phyloP scores from a whole-genome alignment of 129 eudicot species.

The Lactuca sativa region DNA sequence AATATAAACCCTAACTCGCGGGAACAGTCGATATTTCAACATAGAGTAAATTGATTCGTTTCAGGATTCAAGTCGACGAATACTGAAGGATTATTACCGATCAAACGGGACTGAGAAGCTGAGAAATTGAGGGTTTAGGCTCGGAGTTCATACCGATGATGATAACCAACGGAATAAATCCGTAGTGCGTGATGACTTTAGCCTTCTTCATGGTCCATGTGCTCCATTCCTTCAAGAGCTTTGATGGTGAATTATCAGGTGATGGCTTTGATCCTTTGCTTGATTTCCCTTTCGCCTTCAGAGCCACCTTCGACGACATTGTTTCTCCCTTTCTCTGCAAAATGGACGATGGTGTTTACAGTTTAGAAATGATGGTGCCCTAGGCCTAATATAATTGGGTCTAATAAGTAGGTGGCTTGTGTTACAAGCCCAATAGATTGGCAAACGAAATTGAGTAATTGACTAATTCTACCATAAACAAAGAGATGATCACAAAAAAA shows the following conservation, averaged over 20 bases:
- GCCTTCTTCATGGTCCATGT: constrained; percentile 84
- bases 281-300: constrained; percentile 51
- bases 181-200: constrained; percentile 76
- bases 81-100: neutral
- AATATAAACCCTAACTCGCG: constrained; percentile 21
- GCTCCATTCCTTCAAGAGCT: constrained; percentile 69
- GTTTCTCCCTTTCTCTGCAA: constrained; percentile 1
- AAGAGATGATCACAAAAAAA: too few relatives aligned
- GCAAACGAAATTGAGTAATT: neutral
- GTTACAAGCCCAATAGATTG: neutral
- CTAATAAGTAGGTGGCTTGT: neutral
- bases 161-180: constrained; percentile 76
- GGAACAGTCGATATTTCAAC: neutral
- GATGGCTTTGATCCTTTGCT: constrained; percentile 37
- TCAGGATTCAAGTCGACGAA: constrained; percentile 13
- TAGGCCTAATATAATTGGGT: constrained; percentile 11
- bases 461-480: neutral
- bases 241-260: constrained; percentile 36
- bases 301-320: constrained; percentile 44
- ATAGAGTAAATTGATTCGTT: neutral
- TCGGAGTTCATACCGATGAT: constrained; percentile 86
- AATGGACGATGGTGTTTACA: neutral
- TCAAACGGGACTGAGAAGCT: constrained; percentile 73
- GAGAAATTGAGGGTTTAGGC: constrained; percentile 70
- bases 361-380: neutral